Base-by-base conservation (phyloP, 805 yeast species). In the Yarrowia porcina region DNA sequence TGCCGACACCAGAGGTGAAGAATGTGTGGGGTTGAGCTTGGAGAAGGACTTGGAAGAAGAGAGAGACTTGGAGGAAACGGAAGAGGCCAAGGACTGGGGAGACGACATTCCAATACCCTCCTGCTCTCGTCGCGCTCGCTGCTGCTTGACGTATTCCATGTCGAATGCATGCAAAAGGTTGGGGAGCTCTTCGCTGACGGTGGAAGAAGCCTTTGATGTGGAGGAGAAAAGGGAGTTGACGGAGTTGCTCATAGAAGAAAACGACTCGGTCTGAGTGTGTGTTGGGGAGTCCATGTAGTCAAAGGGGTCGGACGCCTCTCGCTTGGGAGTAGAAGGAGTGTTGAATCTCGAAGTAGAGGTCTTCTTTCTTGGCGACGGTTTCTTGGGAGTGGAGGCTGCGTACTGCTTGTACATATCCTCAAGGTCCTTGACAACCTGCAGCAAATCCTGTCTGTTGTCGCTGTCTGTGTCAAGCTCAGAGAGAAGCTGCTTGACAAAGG, bases 181-280 rank as follows among this genome's bases (percentile, higher is more conserved):
- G 17, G 70, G 71, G 23, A 69, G 63, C 36, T 69, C 71, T 2
- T 69, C 71, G 3, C 65, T 45, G 27, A 67, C 63, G 1, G 69
- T 61, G 20, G 68, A 49, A 17, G 61, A 39, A 35, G 56, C 42
- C 18, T 64, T 42, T 15, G 67, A 63, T 12, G 42, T 49, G 4
- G 65, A 63, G 13, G 63, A 44, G 18, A 45, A 59, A 9, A 45
- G 63, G 6, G 63, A 59, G 44, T 59, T 59, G 18, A 59, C 63
- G 10, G 63, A 59, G 49, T 45, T 45, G 56, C 50, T 32, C 57
- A 42, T 52, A 7, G 65, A 47, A 4, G 65, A 64, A 11, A 36
- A 36, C 3, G 64, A 61, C 17, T 54, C 56, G 8, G 62, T 50
- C 33, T 64, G 65, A 6, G 60, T 38, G 27, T 54, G 64, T 15